Conservation (phyloP, 768 basidiomycete genomes). For the Serendipita vermifera region DNA sequence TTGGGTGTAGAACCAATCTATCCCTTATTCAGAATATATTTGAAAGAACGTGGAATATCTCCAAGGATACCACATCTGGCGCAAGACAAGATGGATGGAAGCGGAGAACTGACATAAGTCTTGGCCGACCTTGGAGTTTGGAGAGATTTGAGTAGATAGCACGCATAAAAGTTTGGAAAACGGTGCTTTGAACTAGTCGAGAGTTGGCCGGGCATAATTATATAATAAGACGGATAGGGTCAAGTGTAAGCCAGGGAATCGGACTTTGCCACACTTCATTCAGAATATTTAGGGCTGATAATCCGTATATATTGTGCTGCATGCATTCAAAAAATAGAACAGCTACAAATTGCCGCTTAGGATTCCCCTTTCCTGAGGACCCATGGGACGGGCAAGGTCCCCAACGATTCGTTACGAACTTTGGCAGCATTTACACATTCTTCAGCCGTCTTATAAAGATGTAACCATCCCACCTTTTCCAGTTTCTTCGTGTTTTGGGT, state of each 20-base stretch:
- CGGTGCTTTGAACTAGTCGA: no score
- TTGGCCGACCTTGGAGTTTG: conserved; percentile 40
- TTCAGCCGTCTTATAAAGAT: not conserved
- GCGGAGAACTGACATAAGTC: conserved; percentile 63
- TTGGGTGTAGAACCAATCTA: conserved; percentile 2
- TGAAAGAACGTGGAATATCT: not conserved
- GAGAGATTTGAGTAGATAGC: conserved; percentile 64
- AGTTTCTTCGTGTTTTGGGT: no score
- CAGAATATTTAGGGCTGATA: no score
- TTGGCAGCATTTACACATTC: conserved; percentile 2
- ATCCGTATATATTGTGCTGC: no score
- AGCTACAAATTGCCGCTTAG: no score
- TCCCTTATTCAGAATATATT: not conserved
- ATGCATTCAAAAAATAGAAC: no score
- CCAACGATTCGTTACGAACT: not conserved
- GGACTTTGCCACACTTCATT: no score
- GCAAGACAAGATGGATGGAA: no score
- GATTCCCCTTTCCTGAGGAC: no score
- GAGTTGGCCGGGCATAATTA: no score
- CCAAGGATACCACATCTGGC: conserved; percentile 41
- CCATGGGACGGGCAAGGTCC: not conserved
- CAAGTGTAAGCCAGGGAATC: no score
- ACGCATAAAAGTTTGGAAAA: conserved; percentile 67
- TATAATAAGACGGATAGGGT: no score
- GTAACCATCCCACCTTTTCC: not conserved